Evolutionary conservation across 1,284 basidiomycete species (phyloP).

Genomic region (Nidula niveotomentosa): DNA sequence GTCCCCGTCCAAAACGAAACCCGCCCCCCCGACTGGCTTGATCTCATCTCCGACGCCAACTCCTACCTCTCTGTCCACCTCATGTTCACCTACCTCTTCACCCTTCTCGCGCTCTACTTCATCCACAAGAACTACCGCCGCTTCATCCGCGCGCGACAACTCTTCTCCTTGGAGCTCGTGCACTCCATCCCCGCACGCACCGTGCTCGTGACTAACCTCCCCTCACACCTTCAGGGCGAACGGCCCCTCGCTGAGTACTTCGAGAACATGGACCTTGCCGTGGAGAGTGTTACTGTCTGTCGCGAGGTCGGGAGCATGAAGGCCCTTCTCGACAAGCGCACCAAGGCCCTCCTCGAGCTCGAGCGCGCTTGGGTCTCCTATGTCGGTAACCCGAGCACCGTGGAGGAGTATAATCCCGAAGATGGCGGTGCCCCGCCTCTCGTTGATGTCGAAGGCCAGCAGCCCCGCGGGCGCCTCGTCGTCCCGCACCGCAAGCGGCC

Average conservation of each 20-base stretch:
- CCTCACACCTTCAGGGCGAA: slow-evolving; percentile 81
- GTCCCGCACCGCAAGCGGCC: slow-evolving; percentile 75
- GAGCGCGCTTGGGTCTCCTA: slow-evolving; percentile 89
- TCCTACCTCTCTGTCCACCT: slow-evolving; percentile 88
- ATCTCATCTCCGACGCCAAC: slow-evolving; percentile 84
- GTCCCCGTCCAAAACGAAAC: slow-evolving; percentile 26
- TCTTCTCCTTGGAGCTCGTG: slow-evolving; percentile 92
- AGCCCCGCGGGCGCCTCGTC: slow-evolving; percentile 49
- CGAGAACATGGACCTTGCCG: slow-evolving; percentile 77
- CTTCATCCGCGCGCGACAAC: slow-evolving; percentile 90
- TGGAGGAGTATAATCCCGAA: slow-evolving; percentile 72
- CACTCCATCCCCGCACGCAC: slow-evolving; percentile 94
- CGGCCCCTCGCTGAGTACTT: slow-evolving; percentile 91
- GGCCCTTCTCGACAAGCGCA: slow-evolving; percentile 73
- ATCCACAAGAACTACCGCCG: slow-evolving; percentile 88
- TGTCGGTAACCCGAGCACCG: slow-evolving; percentile 88
- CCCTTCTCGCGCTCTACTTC: slow-evolving; percentile 80
- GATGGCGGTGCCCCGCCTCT: slow-evolving; percentile 41
- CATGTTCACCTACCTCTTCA: slow-evolving; percentile 93
- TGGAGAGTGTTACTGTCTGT: slow-evolving; percentile 90
- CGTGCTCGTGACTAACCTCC: slow-evolving; percentile 85
- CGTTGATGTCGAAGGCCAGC: slow-evolving; percentile 52
- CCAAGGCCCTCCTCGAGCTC: slow-evolving; percentile 73
- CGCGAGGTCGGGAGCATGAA: slow-evolving; percentile 81
- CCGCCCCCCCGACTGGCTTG: slow-evolving; percentile 67